Evolutionary conservation across 805 yeast species (phyloP).

Genomic region (Ogataea paradorogensis): DNA sequence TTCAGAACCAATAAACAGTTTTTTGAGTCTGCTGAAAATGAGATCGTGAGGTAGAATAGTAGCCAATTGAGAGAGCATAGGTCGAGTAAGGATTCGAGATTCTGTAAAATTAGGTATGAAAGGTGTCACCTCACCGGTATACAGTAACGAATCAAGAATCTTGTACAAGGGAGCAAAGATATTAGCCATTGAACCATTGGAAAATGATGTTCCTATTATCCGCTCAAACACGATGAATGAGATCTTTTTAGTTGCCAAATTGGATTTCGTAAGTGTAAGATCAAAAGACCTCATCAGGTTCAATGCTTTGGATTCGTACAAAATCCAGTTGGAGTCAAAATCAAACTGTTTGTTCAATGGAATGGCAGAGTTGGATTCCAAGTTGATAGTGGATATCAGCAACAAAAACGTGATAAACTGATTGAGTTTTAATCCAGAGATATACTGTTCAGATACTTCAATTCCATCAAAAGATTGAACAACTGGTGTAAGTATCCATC

Average conservation of each 20-base stretch:
- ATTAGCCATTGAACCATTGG: slow-evolving; percentile 37
- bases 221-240: slow-evolving; percentile 34
- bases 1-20: slow-evolving; percentile 68
- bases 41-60: slow-evolving; percentile 38
- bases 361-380: slow-evolving; percentile 15
- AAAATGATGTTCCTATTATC: slow-evolving; percentile 24
- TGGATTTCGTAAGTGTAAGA: slow-evolving; percentile 30
- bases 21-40: slow-evolving; percentile 47
- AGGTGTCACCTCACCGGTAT: slow-evolving; percentile 10
- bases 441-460: slow-evolving; percentile 34
- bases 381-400: slow-evolving; percentile 37
- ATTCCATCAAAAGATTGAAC: slow-evolving; percentile 44
- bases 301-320: slow-evolving; percentile 43
- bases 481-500: slow-evolving; percentile 34
- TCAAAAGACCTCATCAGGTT: slow-evolving; percentile 50
- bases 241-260: slow-evolving; percentile 21
- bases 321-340: slow-evolving; percentile 36
- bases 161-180: slow-evolving; percentile 43
- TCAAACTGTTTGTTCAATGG: slow-evolving; percentile 20
- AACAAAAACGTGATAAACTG: slow-evolving; percentile 49
- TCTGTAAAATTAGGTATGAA: slow-evolving; percentile 10
- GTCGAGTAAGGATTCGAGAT: slow-evolving; percentile 41
- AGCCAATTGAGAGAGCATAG: slow-evolving; percentile 36
- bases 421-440: slow-evolving; percentile 42
- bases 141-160: slow-evolving; percentile 43